Evolutionary conservation across 768 basidiomycete species (phyloP), one percentile per base, ranked within the genome.

Genomic region (Kwoniella sp.): DNA sequence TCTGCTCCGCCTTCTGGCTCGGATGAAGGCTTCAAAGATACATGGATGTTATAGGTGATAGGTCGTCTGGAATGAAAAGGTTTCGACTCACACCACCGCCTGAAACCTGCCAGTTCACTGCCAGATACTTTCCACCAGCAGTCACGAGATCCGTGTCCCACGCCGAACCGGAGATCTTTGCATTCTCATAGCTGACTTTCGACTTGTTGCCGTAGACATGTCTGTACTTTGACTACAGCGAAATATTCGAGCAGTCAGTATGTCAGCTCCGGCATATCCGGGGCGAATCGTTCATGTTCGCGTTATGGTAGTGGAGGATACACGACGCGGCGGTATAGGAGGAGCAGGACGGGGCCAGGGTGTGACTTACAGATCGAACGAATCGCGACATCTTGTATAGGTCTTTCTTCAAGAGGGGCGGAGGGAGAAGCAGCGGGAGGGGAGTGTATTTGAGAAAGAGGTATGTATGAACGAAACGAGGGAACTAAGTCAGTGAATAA

Each of bases 81-180:
- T 48, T 47, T 33, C 7, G 33, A 74, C 75, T 63, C 33, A 77
- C 72, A 40, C 77, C 79, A 44, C 79, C 78, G 1, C 78, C 80
- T 5, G 76, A 62, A 15, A 73, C 77, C 48, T 91, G 91, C 91
- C 92, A 97, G 85, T 97, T 98, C 55, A 97, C 82, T 61, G 90
- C 90, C 75, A 98, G 83, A 81, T 94, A 98, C 82, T 86, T 84
- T 86, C 84, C 88, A 68, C 91, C 92, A 12, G 91, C 90, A 64
- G 90, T 84, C 68, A 96, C 83, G 65, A 97, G 82, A 79, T 97
- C 95, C 48, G 95, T 97, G 79, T 98, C 95, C 92, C 92, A 97
- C 9, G 95, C 93, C 69, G 87, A 91, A 80, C 86, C 88, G 53
- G 90, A 88, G 19, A 92, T 84, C 79, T 92, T 92, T 54, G 61